Conservation (phyloP, 2,329 filamentous ascomycete genomes). For the Cordyceps cateniannulata region DNA sequence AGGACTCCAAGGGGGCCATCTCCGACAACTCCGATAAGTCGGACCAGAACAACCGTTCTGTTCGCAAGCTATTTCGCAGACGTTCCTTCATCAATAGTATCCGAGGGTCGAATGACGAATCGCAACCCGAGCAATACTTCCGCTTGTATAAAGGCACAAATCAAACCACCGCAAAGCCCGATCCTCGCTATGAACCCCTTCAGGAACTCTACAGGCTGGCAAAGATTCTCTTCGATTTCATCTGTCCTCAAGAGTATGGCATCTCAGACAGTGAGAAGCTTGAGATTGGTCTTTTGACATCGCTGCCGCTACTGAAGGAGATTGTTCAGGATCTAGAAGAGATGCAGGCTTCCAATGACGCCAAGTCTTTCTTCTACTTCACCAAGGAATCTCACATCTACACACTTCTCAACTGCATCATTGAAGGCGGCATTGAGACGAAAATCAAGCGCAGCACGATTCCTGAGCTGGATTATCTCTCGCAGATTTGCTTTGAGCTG, state of each 20-base stretch:
- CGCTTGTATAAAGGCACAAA: conserved; percentile 76
- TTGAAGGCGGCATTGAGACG: conserved; percentile 92
- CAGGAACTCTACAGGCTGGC: conserved; percentile 89
- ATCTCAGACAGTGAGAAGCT: conserved; percentile 94
- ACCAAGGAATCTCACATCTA: conserved; percentile 99
- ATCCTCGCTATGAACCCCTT: conserved; percentile 78
- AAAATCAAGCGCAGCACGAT: conserved; percentile 96
- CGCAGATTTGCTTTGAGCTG: conserved; percentile 95
- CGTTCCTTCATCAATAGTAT: conserved; percentile 53
- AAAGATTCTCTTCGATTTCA: conserved; percentile 96
- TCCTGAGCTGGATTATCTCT: conserved; percentile 93
- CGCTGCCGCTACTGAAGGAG: conserved; percentile 86
- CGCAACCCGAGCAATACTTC: conserved; percentile 71
- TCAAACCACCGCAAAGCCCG: conserved; percentile 63
- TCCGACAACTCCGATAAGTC: conserved; percentile 29
- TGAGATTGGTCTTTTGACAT: conserved; percentile 95
- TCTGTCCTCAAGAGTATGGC: conserved; percentile 96
- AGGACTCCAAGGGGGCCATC: conserved; percentile 26
- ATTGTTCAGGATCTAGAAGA: conserved; percentile 96
- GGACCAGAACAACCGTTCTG: conserved; percentile 31
- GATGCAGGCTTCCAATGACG: conserved; percentile 88
- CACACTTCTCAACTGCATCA: conserved; percentile 93
- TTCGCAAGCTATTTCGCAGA: conserved; percentile 48
- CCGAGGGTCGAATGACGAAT: conserved; percentile 45
- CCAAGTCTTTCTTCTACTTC: conserved; percentile 97